Evolutionary conservation across 2,329 filamentous ascomycete genomes (phyloP).

Genomic region (Xylariaceae sp.): DNA sequence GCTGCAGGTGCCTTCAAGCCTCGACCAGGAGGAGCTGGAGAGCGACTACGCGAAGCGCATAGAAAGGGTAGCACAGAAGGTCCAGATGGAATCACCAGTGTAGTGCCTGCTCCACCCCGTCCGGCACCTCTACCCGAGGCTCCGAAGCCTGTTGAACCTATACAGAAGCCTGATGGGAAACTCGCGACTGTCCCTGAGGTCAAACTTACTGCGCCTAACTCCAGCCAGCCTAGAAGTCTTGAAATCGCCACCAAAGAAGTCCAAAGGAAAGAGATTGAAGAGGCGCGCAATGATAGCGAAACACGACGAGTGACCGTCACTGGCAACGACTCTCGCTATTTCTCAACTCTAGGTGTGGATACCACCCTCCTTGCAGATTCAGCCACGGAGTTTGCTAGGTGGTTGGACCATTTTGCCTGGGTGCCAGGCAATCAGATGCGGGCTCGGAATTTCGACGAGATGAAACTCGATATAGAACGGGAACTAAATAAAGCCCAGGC

Average conservation of each 20-base stretch:
- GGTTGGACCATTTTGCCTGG: constrained; percentile 90
- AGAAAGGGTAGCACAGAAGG: constrained; percentile 67
- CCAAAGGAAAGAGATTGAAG: constrained; percentile 41
- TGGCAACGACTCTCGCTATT: constrained; percentile 80
- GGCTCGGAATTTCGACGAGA: constrained; percentile 75
- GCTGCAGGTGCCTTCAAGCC: constrained; percentile 81
- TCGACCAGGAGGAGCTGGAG: constrained; percentile 83
- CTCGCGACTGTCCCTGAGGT: constrained; percentile 60
- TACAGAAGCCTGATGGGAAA: constrained; percentile 45
- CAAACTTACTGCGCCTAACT: constrained; percentile 60
- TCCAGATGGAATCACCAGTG: constrained; percentile 87
- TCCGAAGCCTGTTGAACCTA: constrained; percentile 41
- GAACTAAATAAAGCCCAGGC: constrained; percentile 91
- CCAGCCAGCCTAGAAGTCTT: constrained; percentile 50
- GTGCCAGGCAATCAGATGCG: constrained; percentile 77
- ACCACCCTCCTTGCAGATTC: constrained; percentile 75
- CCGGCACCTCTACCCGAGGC: constrained; percentile 49
- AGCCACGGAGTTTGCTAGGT: constrained; percentile 80
- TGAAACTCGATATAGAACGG: constrained; percentile 83
- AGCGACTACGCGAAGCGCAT: constrained; percentile 71
- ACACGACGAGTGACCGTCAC: constrained; percentile 67
- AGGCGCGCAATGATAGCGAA: constrained; percentile 51
- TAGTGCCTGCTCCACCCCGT: constrained; percentile 78
- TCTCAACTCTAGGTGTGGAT: constrained; percentile 79
- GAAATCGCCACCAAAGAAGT: constrained; percentile 46